Conservation (phyloP, 768 basidiomycete species). For the Psilocybe tampanensis region DNA sequence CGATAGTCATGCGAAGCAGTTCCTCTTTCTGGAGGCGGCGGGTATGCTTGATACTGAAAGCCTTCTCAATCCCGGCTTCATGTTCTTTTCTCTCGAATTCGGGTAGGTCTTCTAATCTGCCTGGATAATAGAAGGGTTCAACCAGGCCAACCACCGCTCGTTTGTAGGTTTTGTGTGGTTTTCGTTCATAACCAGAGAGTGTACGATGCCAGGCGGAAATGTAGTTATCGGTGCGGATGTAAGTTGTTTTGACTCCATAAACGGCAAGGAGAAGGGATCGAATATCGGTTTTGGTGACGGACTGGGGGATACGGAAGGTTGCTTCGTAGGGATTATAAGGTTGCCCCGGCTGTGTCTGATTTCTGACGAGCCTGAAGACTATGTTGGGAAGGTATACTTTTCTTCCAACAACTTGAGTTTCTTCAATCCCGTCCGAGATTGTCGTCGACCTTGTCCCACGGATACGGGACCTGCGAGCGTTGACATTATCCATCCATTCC, state of each 20-base stretch:
- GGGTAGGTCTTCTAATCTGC: slow-evolving; percentile 76
- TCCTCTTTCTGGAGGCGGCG: slow-evolving; percentile 39
- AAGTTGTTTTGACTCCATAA: slow-evolving; percentile 90
- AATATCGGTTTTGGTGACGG: slow-evolving; percentile 90
- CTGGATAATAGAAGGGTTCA: slow-evolving; percentile 94
- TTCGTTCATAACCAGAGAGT: slow-evolving; percentile 28
- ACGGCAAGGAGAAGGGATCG: slow-evolving; percentile 81
- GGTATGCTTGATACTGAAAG: slow-evolving; percentile 50
- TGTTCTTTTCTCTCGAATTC: slow-evolving; percentile 53
- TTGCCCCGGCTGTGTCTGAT: slow-evolving; percentile 72
- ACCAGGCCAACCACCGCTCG: slow-evolving; percentile 90
- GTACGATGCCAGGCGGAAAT: slow-evolving; percentile 50
- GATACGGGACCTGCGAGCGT: slow-evolving; percentile 61
- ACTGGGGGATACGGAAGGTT: slow-evolving; percentile 89
- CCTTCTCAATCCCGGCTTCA: slow-evolving; percentile 63
- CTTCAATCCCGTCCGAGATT: slow-evolving; percentile 34
- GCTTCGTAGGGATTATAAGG: slow-evolving; percentile 95
- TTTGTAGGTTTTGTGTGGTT: slow-evolving; percentile 72
- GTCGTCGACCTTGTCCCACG: slow-evolving; percentile 60
- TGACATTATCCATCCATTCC: slow-evolving; percentile 62
- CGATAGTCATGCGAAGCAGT: slow-evolving; percentile 39
- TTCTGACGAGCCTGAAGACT: slow-evolving; percentile 80
- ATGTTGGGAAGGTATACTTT: slow-evolving; percentile 90
- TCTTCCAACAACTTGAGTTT: slow-evolving; percentile 69
- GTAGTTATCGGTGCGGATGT: slow-evolving; percentile 95